Base-by-base conservation (phyloP, 2,329 filamentous ascomycete species). In the Byssothecium circinans region DNA sequence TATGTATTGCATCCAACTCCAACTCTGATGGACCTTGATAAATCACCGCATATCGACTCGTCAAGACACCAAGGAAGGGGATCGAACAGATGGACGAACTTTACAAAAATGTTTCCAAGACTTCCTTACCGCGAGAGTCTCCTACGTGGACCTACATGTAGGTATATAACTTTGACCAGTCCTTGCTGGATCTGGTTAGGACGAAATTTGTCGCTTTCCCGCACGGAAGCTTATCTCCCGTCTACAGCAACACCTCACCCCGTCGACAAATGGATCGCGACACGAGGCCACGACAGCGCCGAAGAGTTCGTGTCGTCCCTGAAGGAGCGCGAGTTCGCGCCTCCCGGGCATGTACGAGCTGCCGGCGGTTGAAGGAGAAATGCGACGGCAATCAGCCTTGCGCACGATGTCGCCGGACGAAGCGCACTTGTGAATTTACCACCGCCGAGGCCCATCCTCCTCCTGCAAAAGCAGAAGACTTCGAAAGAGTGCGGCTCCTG, bases 351-450 rank as follows among this genome's bases (percentile, higher is more conserved):
- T 81, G 79, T 57, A 78, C 80, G 58, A 76, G 75, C 43, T 81
- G 78, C 61, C 77, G 79, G 49, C 73, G 78, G 52, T 73, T 78
- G 47, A 81, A 81, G 58, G 79, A 81, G 61, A 80, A 81, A 65
- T 81, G 79, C 56, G 78, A 81, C 55, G 79, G 79, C 38, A 79
- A 78, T 41, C 70, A 79, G 15, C 79, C 79, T 2, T 81, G 79
- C 57, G 75, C 77, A 38, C 69, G 79, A 45, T 81, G 79, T 58
- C 69, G 75, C 47, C 77, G 76, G 49, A 75, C 80, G 54, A 74
- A 74, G 49, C 74, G 78, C 35, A 74, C 75, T 55, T 81, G 79
- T 61, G 40, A 52, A 44, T 52, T 49, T 45, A 54, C 40, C 25
- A 40, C 32, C 15, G 19, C 17, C 3, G 33, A 20, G 17, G 6